Evolutionary conservation across 768 basidiomycete genomes (phyloP).

Genomic region (Cystofilobasidium capitatum): DNA sequence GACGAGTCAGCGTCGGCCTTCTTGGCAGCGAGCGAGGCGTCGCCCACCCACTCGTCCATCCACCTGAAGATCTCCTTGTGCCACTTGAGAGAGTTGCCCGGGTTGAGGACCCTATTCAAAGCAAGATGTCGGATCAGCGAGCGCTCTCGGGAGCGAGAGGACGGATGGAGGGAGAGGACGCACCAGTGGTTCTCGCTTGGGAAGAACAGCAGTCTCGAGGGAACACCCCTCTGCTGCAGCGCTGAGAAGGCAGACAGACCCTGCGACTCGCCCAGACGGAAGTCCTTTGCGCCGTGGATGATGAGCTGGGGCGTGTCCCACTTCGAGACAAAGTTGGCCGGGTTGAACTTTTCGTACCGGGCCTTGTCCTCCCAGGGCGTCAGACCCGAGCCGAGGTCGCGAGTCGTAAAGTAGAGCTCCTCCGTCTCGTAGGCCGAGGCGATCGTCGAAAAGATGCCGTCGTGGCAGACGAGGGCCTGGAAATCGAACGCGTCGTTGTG

Average conservation of each 20-base stretch:
- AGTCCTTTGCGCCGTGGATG: constrained; percentile 66
- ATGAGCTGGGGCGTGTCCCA: constrained; percentile 79
- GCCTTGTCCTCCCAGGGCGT: constrained; percentile 33
- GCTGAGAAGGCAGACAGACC: constrained; percentile 77
- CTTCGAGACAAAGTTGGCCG: constrained; percentile 66
- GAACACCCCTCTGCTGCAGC: constrained; percentile 61
- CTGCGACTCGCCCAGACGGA: constrained; percentile 51
- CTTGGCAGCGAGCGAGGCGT: constrained; percentile 20
- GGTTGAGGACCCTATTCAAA: constrained; percentile 52
- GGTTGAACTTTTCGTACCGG: constrained; percentile 45
- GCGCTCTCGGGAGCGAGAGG: too few relatives aligned
- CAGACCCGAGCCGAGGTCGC: constrained; percentile 29
- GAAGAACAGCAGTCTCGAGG: constrained; percentile 70
- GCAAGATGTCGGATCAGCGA: constrained; percentile 45
- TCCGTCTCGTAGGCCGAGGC: constrained; percentile 73
- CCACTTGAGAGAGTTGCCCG: constrained; percentile 50
- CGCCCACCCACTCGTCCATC: constrained; percentile 51
- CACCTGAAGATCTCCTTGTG: constrained; percentile 87
- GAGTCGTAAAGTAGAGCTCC: constrained; percentile 45
- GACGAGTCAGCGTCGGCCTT: background rate
- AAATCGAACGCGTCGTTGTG: constrained; percentile 16
- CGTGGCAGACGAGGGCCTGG: constrained; percentile 50
- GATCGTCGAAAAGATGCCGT: constrained; percentile 53
- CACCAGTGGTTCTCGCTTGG: constrained; percentile 85
- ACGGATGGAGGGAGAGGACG: background rate